Evolutionary conservation across 306 rosid genomes (phyloP).

Genomic region (Sesbania bispinosa): DNA sequence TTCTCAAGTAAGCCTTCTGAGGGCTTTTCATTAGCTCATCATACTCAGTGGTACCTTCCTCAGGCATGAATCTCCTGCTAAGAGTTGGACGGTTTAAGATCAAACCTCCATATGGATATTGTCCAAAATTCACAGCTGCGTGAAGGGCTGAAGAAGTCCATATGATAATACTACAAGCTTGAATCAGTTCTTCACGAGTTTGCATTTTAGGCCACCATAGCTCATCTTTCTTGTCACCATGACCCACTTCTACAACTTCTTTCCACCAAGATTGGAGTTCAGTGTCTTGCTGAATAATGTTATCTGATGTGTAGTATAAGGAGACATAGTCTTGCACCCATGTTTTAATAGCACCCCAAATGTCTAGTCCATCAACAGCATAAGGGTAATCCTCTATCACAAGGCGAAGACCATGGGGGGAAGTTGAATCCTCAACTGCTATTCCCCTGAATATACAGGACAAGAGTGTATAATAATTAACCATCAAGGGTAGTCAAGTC

Average conservation of each 20-base stretch:
- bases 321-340: slow-evolving; percentile 23
- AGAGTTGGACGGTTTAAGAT: slow-evolving; percentile 59
- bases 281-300: slow-evolving; percentile 12
- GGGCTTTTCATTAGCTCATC: slow-evolving; percentile 38
- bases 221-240: slow-evolving; percentile 9
- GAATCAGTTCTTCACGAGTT: slow-evolving; percentile 6
- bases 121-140: slow-evolving; percentile 32
- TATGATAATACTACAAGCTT: not conserved
- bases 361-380: slow-evolving; percentile 28
- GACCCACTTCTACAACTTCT: slow-evolving; percentile 24
- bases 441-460: slow-evolving; percentile 12
- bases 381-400: slow-evolving; percentile 29
- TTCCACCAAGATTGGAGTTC: slow-evolving; percentile 62
- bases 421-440: slow-evolving; percentile 21
- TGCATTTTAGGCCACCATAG: slow-evolving; percentile 23
- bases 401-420: slow-evolving; percentile 20
- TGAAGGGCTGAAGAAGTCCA: slow-evolving; percentile 28
- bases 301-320: slow-evolving; percentile 31
- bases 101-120: slow-evolving; percentile 28
- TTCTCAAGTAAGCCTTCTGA: slow-evolving; percentile 42
- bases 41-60: slow-evolving; percentile 44
- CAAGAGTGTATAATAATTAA: not conserved
- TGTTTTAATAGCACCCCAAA: slow-evolving; percentile 20
- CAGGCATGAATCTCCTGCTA: slow-evolving; percentile 54
- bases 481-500: no score